These are phyloP conservation scores for Gorgonomyces haynaldii DNA, from an alignment of 192 early-diverging fungal species.

Conservation along the genomic window DNA sequence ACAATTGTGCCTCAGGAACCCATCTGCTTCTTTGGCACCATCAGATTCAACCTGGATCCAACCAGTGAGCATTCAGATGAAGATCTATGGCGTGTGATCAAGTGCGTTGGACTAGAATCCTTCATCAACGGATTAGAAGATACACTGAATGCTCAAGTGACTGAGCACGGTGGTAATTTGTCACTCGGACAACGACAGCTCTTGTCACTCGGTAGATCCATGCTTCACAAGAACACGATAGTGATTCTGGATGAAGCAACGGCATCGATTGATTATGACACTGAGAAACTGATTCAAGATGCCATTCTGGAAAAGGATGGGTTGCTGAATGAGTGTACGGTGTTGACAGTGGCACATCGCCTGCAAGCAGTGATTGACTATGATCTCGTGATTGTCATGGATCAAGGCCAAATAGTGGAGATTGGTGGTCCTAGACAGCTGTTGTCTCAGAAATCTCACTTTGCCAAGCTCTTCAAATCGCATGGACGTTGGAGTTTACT, in stretches of 20 bases:
- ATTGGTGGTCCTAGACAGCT: constrained; percentile 35
- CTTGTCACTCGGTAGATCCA: constrained; percentile 23
- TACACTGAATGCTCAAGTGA: constrained; percentile 1
- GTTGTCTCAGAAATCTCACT: too few species aligned
- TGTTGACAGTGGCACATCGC: constrained; percentile 40
- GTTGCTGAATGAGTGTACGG: constrained; percentile 32
- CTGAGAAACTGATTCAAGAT: constrained; percentile 29
- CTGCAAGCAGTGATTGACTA: constrained; percentile 34
- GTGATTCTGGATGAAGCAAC: constrained; percentile 55
- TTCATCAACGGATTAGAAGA: neutral
- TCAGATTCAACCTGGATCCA: constrained; percentile 42
- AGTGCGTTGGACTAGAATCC: constrained; percentile 18
- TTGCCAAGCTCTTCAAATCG: too few species aligned
- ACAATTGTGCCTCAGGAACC: constrained; percentile 51
- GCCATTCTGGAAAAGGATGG: constrained; percentile 19
- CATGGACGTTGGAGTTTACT: too few species aligned
- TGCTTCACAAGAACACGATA: constrained; percentile 27
- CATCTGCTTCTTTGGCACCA: constrained; percentile 34
- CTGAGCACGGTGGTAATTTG: constrained; percentile 54
- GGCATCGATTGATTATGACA: constrained; percentile 29
- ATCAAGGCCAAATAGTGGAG: constrained; percentile 34
- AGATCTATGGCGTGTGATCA: constrained; percentile 33
- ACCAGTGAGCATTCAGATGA: constrained; percentile 28
- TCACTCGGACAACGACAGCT: constrained; percentile 56
- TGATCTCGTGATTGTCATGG: constrained; percentile 29